Conservation (phyloP, 768 basidiomycete species). For the Termitomyces bulborhizus region DNA sequence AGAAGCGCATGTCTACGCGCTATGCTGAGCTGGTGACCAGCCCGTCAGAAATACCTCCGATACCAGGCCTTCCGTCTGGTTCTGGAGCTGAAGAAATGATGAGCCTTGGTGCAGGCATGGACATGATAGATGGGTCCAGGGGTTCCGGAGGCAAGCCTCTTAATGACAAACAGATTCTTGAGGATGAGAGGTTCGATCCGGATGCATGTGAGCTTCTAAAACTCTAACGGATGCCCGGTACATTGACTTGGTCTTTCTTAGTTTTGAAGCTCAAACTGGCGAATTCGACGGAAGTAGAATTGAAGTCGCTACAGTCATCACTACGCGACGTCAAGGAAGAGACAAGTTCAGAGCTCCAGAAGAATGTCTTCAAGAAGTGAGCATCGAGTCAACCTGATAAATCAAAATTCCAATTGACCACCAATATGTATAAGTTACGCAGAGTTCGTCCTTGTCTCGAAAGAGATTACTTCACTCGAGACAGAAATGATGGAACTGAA, state of each 20-base stretch:
- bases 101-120: conserved; percentile 15
- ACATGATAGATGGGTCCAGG: conserved; percentile 34
- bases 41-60: conserved; percentile 59
- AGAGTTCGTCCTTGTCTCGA: conserved; percentile 94
- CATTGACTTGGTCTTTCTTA: conserved; percentile 19
- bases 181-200: conserved; percentile 80
- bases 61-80: conserved; percentile 50
- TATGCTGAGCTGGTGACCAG: conserved; percentile 75
- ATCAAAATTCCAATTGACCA: conserved; percentile 1
- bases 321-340: conserved; percentile 64
- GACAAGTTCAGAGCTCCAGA: conserved; percentile 76
- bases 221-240: conserved; percentile 10
- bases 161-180: conserved; percentile 61
- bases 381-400: conserved; percentile 4
- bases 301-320: conserved; percentile 71
- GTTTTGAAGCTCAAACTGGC: conserved; percentile 81
- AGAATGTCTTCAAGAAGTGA: conserved; percentile 93
- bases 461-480: conserved; percentile 93
- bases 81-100: conserved; percentile 25
- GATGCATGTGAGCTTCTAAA: conserved; percentile 66
- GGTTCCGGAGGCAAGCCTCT: conserved; percentile 38
- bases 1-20: conserved; percentile 93
- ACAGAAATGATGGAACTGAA: conserved; percentile 98
- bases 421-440: conserved; percentile 63
- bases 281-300: conserved; percentile 83